Evolutionary conservation across 2,329 filamentous ascomycete genomes (phyloP).

Genomic region (Penicillium crustosum): DNA sequence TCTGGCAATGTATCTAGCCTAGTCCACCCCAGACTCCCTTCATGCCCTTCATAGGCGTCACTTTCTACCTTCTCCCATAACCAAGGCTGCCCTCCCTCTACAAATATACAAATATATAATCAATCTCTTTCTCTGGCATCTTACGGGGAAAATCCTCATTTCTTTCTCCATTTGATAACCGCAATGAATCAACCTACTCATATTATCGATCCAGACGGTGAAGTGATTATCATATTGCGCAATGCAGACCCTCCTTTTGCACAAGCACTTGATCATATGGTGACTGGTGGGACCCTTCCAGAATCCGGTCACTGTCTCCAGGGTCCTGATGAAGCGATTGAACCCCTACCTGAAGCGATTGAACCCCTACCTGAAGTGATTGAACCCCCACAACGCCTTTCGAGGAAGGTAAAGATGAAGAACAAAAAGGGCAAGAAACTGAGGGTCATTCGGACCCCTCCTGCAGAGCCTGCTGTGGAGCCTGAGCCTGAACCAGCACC

Average conservation of each 20-base stretch:
- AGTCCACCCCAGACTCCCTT: not conserved
- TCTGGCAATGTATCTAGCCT: not conserved
- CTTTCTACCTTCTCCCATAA: not conserved
- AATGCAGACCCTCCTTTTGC: not conserved
- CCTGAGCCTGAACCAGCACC: not conserved
- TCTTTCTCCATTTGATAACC: not conserved
- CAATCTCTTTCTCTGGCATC: not conserved
- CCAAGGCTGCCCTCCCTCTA: not conserved
- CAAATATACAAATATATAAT: not conserved
- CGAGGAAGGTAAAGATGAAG: fast-evolving
- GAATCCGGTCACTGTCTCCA: not conserved
- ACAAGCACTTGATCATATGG: not conserved
- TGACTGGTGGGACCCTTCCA: not conserved
- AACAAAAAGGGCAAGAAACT: not conserved
- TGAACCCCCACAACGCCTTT: not conserved
- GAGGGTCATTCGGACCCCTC: not conserved
- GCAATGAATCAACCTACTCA: constrained; percentile 7
- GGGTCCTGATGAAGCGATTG: not conserved
- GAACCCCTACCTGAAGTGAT: not conserved
- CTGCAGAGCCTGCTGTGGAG: not conserved
- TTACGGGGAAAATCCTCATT: not conserved
- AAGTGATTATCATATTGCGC: constrained; percentile 12
- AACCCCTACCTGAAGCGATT: not conserved
- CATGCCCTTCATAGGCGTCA: not conserved
- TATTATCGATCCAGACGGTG: constrained; percentile 13